Base-by-base conservation (phyloP, 1,284 basidiomycete genomes). In the Ganoderma boninense region DNA sequence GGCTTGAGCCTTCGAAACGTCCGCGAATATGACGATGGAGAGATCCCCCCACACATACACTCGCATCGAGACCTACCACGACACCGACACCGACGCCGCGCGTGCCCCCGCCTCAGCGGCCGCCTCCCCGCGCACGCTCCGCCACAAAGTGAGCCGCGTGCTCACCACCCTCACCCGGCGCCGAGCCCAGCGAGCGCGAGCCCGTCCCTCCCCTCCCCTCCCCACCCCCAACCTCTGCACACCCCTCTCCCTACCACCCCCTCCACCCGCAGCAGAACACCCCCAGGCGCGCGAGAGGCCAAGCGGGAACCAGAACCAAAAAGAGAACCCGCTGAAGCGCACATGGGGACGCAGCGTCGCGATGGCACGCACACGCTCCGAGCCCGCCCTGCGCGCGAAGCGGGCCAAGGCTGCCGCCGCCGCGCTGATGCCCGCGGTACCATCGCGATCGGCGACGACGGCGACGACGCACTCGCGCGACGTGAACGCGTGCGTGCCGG, bases 131-230 rank as follows among this genome's bases (percentile, higher is more conserved):
- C 70, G 63, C 32, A 52, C 63, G 62, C 65, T 71, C 40, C 71
- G 71, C 62, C 68, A 66, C 59, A 67, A 59, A 52, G 68, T 71
- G 35, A 67, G 62, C 67, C 71, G 65, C 62, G 68, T 65, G 13
- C 59, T 71, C 59, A 52, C 49, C 57, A 63, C 29, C 54, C 44
- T 69, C 46, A 52, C 43, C 38, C 38, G 60, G n/a, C n/a, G n/a
- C n/a, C n/a, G n/a, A n/a, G n/a, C n/a, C n/a, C n/a, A n/a, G n/a
- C n/a, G 49, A 52, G 11, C 49, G 49, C 63, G 54, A n/a, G n/a
- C n/a, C n/a, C n/a, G n/a, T 18, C 20, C n/a, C 44, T 11, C 38
- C 4, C 23, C 42, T 18, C 10, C 35, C 16, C 40, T 43, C 14
- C 40, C 7, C 56, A 10, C 23, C 49, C 8, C 42, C 46, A 23